Conservation (phyloP, 2,329 filamentous ascomycete species). For the Cercospora canescens region DNA sequence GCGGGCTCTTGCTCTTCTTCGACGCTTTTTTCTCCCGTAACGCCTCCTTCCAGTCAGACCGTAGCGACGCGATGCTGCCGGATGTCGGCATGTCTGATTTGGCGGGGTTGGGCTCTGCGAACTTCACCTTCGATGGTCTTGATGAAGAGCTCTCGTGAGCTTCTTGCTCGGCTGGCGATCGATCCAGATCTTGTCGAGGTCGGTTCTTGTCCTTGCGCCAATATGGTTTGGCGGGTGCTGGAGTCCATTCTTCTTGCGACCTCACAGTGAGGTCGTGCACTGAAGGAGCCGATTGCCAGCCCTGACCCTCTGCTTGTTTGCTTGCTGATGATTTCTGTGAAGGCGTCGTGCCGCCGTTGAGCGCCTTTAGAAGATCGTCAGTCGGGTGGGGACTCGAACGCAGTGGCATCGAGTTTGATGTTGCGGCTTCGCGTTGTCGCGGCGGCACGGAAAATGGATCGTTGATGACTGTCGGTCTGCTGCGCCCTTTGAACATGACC, state of each 20-base stretch:
- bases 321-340: not conserved
- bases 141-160: constrained; percentile 18
- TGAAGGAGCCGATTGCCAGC: constrained; percentile 27
- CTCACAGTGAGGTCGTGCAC: constrained; percentile 15
- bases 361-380: constrained; percentile 28
- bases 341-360: constrained; percentile 11
- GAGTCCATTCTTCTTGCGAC: constrained; percentile 24
- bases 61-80: constrained; percentile 26
- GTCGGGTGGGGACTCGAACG: constrained; percentile 23
- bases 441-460: constrained; percentile 26
- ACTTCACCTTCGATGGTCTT: constrained; percentile 22
- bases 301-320: constrained; percentile 5
- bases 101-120: constrained; percentile 12
- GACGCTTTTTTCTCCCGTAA: constrained; percentile 29
- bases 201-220: constrained; percentile 29
- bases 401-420: constrained; percentile 35
- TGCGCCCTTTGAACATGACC: constrained; percentile 64
- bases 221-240: constrained; percentile 29
- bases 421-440: not conserved
- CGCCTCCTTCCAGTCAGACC: constrained; percentile 29
- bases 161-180: constrained; percentile 15
- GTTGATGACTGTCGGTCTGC: constrained; percentile 28
- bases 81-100: constrained; percentile 7
- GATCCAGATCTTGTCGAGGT: constrained; percentile 27
- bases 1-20: constrained; percentile 17